Conservation (phyloP, 352 stramenopile genomes). For the Aphanomyces invadans region DNA sequence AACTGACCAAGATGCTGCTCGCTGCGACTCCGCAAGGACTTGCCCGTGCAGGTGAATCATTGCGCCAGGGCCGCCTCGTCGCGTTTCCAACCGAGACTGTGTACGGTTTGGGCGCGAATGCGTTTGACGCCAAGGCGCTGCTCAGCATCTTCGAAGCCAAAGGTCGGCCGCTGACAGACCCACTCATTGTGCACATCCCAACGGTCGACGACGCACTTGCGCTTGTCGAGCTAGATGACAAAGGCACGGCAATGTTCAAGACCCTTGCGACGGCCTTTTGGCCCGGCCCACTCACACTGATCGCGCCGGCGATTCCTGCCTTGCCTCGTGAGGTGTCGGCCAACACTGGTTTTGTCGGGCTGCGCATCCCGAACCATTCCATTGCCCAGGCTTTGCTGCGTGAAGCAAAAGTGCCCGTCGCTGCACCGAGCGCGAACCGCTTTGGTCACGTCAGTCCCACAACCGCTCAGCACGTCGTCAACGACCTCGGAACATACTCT, state of each 20-base stretch:
- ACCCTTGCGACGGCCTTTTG: slow-evolving; percentile 89
- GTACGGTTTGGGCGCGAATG: slow-evolving; percentile 97
- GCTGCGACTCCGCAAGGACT: slow-evolving; percentile 21
- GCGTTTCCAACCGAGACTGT: slow-evolving; percentile 99
- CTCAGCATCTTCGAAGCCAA: slow-evolving; percentile 96
- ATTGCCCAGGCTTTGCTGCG: slow-evolving; percentile 88
- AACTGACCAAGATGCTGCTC: slow-evolving; percentile 17
- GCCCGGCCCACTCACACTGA: slow-evolving; percentile 96
- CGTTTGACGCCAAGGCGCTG: slow-evolving; percentile 88
- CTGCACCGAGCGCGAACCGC: slow-evolving; percentile 96
- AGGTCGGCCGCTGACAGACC: slow-evolving; percentile 92
- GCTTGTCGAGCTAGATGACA: slow-evolving; percentile 80
- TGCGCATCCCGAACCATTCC: slow-evolving; percentile 91
- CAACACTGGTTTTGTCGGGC: slow-evolving; percentile 95
- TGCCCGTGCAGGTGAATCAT: slow-evolving; percentile 40
- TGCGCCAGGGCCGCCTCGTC: slow-evolving; percentile 75
- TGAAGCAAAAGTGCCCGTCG: slow-evolving; percentile 89
- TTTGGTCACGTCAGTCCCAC: slow-evolving; percentile 99
- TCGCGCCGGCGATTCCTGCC: slow-evolving; percentile 83
- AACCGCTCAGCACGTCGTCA: slow-evolving; percentile 91
- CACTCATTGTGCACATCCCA: slow-evolving; percentile 97
- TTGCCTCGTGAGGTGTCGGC: slow-evolving; percentile 84
- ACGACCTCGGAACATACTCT: slow-evolving; percentile 89
- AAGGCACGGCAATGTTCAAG: slow-evolving; percentile 62
- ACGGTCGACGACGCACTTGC: slow-evolving; percentile 74